phyloP scores from a whole-genome alignment of 202 grass and related monocot species.

The Brachypodium distachyon region DNA sequence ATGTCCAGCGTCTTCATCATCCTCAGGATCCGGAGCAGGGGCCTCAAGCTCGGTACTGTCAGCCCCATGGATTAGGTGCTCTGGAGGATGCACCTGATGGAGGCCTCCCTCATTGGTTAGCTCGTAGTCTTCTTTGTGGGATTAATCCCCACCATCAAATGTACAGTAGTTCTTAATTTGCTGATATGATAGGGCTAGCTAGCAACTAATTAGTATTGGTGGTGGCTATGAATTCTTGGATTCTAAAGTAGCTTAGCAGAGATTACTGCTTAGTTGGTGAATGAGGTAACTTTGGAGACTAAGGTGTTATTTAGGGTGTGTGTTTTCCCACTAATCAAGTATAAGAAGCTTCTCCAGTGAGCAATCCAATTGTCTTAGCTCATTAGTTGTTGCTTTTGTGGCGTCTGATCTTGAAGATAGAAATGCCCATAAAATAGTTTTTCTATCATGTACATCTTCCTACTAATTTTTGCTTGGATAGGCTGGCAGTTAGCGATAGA shows the following conservation, averaged over 20 bases:
- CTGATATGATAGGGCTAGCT: background rate
- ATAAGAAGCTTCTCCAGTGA: too few relatives aligned
- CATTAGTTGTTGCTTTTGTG: too few relatives aligned
- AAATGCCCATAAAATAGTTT: too few relatives aligned
- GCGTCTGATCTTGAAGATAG: too few relatives aligned
- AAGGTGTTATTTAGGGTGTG: background rate
- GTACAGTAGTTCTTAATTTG: background rate
- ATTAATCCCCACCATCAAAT: background rate
- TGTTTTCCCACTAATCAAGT: background rate
- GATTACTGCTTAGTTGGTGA: background rate
- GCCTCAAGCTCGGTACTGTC: constrained; percentile 59
- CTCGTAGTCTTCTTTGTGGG: background rate
- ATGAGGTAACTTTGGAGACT: too few relatives aligned
- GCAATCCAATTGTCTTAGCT: too few relatives aligned
- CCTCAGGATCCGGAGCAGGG: constrained; percentile 83
- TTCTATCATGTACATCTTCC: too few relatives aligned
- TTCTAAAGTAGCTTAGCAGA: background rate
- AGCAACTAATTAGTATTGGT: background rate
- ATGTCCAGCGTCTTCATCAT: constrained; percentile 74
- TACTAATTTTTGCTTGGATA: too few relatives aligned
- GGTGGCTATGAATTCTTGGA: background rate
- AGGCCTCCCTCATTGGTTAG: constrained; percentile 92
- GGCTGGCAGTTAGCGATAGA: too few relatives aligned
- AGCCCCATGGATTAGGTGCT: constrained; percentile 99
- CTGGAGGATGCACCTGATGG: constrained; percentile 90